Conservation (phyloP, 2,329 filamentous ascomycete genomes). For the Aureobasidium subglaciale region DNA sequence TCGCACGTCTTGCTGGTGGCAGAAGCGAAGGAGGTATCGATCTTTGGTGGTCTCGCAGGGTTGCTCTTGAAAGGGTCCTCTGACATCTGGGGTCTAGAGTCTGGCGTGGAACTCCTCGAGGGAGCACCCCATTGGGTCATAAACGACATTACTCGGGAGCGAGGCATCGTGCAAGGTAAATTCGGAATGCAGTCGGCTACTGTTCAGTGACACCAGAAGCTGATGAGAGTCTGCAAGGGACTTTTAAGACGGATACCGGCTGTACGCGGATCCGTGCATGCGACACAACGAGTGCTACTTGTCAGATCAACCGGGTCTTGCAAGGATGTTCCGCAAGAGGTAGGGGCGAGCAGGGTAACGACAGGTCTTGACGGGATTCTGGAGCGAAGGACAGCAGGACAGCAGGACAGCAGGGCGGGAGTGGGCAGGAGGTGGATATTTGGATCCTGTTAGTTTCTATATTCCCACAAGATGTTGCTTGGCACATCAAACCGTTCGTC, state of each 20-base stretch:
- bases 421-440: constrained; percentile 1
- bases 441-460: constrained; percentile 1
- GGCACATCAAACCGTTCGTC: constrained; percentile 8
- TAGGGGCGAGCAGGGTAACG: not conserved
- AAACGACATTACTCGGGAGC: constrained; percentile 68
- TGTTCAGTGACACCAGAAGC: constrained; percentile 6
- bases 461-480: not conserved
- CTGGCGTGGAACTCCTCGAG: constrained; percentile 32
- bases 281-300: not conserved
- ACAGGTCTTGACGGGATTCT: not conserved
- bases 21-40: constrained; percentile 15
- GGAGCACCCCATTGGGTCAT: constrained; percentile 67
- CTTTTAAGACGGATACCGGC: not conserved
- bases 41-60: constrained; percentile 13
- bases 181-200: constrained; percentile 1
- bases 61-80: constrained; percentile 16
- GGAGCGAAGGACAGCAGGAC: constrained; percentile 3
- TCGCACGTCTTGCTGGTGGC: constrained; percentile 1
- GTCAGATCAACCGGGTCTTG: not conserved
- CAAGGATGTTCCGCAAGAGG: not conserved
- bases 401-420: not conserved
- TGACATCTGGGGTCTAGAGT: not conserved
- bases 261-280: constrained; percentile 4
- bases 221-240: constrained; percentile 5
- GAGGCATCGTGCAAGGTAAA: constrained; percentile 24